These are phyloP conservation scores for Tuber brumale DNA, from an alignment of 495 filamentous ascomycete genomes.

Conservation along the genomic window DNA sequence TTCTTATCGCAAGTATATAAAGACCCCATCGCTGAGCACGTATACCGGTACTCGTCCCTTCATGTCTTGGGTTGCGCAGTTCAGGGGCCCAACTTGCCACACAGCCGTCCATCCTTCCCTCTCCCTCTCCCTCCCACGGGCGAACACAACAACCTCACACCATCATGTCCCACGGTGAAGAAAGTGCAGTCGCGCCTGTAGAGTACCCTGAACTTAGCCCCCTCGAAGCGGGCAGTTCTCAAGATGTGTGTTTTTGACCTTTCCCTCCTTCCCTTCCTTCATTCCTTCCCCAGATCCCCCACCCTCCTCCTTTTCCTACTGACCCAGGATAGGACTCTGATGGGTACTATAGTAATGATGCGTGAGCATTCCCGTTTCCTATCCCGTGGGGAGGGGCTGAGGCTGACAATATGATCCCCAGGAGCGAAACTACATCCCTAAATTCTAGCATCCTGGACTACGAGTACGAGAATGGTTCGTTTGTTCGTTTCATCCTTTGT, in stretches of 20 bases:
- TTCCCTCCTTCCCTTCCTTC: background rate
- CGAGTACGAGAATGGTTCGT: slow-evolving; percentile 33
- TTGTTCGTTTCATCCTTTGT: background rate
- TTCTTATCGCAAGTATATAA: background rate
- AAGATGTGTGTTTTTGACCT: slow-evolving; percentile 14
- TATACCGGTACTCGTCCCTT: background rate
- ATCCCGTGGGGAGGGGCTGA: background rate
- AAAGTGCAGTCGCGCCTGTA: background rate
- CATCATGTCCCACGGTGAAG: background rate
- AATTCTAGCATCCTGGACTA: slow-evolving; percentile 30
- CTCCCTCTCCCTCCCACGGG: background rate
- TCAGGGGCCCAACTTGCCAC: background rate
- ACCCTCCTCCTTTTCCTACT: slow-evolving; percentile 2
- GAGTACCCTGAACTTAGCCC: background rate
- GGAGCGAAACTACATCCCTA: slow-evolving; percentile 28
- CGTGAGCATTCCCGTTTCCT: slow-evolving; percentile 10
- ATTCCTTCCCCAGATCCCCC: background rate
- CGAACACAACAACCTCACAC: background rate
- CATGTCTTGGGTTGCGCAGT: background rate
- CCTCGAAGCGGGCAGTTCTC: slow-evolving; percentile 1
- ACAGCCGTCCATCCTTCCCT: background rate
- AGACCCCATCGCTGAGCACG: background rate
- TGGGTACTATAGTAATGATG: slow-evolving; percentile 22
- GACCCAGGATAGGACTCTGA: slow-evolving; percentile 10
- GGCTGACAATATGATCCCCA: background rate